Base-by-base conservation (phyloP, 2,329 filamentous ascomycete genomes). In the Phyllosticta capitalensis region DNA sequence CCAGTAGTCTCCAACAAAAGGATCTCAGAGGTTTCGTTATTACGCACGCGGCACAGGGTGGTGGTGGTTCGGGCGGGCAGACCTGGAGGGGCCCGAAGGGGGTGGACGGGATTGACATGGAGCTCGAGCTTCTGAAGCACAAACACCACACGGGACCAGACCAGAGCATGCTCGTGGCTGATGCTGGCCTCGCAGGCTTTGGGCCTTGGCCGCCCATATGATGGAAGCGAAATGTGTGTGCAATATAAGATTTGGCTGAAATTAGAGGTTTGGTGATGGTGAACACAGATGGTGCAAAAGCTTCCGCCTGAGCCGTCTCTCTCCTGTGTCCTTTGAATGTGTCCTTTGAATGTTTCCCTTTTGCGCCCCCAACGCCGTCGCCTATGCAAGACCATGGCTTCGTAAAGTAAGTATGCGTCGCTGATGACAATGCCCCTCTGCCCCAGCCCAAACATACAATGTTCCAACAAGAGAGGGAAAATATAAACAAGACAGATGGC, bases 321-420 rank as follows among this genome's bases (percentile, higher is more conserved):
- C 33, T n/a, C 6, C 38, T n/a, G 12, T 5, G 14, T 45, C 38
- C 38, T n/a, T 45, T 45, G n/a, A n/a, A n/a, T n/a, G n/a, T n/a
- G 7, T 17, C 5, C 14, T 45, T 17, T 7, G 12, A 9, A 26
- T 4, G 7, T 26, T 26, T 7, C 24, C 33, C 33, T 38, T 38
- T 38, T 45, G 14, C 38, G 38, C 38, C 38, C 38, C 9, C 28
- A 58, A 59, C 58, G 58, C 58, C 58, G 53, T 59, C 58, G 57
- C 58, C 58, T 55, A 59, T 59, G 58, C 53, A 52, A 22, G 28
- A 50, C 58, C 24, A 52, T 55, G 30, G 53, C 50, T 52, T 59
- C 58, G 58, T 59, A 38, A 55, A 56, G 9, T 10, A 49, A 48
- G 4, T 26, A 26, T 26, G 17, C 56, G 52, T 59, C 33, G 49